Percentiles rank a stretch among this genome's conserved stretches.
These are phyloP conservation scores for Pyricularia sp. DNA, from an alignment of 2,329 filamentous ascomycete species.

Conservation along the genomic window DNA sequence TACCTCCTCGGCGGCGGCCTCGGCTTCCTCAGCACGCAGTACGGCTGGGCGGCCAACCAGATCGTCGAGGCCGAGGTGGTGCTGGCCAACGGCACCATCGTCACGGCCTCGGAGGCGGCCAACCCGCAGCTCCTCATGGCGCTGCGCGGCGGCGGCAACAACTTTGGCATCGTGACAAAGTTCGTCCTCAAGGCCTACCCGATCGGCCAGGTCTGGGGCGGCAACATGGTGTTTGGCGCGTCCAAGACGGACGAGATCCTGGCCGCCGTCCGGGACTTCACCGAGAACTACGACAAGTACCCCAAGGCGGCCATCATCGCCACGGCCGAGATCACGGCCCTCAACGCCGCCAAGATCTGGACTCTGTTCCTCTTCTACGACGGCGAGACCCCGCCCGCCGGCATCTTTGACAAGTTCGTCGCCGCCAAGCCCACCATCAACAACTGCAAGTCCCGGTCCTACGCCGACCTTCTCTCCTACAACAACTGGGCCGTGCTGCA, in stretches of 20 bases:
- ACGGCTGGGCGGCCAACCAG: conserved; percentile 28
- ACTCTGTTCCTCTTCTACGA: conserved; percentile 56
- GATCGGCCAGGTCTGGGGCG: conserved; percentile 8
- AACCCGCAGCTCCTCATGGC: conserved; percentile 30
- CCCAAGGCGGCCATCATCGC: conserved; percentile 51
- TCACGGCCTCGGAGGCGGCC: conserved; percentile 21
- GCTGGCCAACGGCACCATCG: conserved; percentile 24
- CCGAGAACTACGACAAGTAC: conserved; percentile 47
- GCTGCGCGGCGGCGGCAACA: conserved; percentile 30
- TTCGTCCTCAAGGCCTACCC: conserved; percentile 8
- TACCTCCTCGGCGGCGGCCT: conserved; percentile 26
- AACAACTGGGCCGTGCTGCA: conserved; percentile 11
- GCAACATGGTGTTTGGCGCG: conserved; percentile 3
- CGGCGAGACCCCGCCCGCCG: conserved; percentile 39
- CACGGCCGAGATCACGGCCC: conserved; percentile 36
- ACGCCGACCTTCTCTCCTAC: conserved; percentile 16
- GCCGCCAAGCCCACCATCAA: conserved; percentile 32
- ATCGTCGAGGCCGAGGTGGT: conserved; percentile 29
- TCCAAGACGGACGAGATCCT: conserved; percentile 18
- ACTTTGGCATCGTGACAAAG: conserved; percentile 25
- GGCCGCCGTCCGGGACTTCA: conserved; percentile 37
- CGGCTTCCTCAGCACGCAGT: conserved; percentile 16
- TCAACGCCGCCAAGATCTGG: conserved; percentile 41
- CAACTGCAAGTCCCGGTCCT: conserved; percentile 13
- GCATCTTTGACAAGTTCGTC: conserved; percentile 48